phyloP scores from a whole-genome alignment of 1,139 yeast genomes.

The Pichia sp. region DNA sequence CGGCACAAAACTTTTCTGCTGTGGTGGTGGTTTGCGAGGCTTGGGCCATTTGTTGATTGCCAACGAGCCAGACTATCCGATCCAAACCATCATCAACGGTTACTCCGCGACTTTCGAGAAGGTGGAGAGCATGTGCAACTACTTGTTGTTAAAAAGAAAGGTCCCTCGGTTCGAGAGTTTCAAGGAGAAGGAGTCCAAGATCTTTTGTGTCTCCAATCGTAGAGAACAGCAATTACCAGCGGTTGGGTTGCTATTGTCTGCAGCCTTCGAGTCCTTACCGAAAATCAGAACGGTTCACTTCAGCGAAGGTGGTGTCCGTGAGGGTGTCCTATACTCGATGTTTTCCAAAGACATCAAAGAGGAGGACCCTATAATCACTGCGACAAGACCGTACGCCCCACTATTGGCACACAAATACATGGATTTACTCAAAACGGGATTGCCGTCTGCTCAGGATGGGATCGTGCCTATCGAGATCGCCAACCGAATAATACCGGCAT shows the following conservation, averaged over 20 bases:
- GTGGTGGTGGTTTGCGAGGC: conserved; percentile 68
- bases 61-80: conserved; percentile 48
- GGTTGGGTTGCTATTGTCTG: conserved; percentile 54
- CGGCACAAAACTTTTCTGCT: conserved; percentile 55
- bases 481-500: conserved; percentile 56
- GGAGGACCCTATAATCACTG: conserved; percentile 61
- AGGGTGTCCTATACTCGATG: conserved; percentile 60
- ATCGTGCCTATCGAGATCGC: conserved; percentile 53
- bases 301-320: conserved; percentile 69
- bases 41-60: conserved; percentile 55
- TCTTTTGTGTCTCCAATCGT: conserved; percentile 57
- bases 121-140: conserved; percentile 45
- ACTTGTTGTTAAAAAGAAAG: conserved; percentile 40
- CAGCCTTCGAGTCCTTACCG: conserved; percentile 56
- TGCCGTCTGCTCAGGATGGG: conserved; percentile 37
- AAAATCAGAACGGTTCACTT: conserved; percentile 54
- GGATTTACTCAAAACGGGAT: conserved; percentile 44
- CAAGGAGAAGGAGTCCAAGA: conserved; percentile 27
- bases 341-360: conserved; percentile 49
- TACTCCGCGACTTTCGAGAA: conserved; percentile 51
- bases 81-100: conserved; percentile 61
- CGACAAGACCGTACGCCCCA: conserved; percentile 64
- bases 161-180: conserved; percentile 33
- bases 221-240: conserved; percentile 62
- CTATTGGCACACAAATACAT: conserved; percentile 49